These are phyloP conservation scores for Metroxylon sagu DNA, from an alignment of 176 grass and related monocot genomes.

Conservation along the genomic window DNA sequence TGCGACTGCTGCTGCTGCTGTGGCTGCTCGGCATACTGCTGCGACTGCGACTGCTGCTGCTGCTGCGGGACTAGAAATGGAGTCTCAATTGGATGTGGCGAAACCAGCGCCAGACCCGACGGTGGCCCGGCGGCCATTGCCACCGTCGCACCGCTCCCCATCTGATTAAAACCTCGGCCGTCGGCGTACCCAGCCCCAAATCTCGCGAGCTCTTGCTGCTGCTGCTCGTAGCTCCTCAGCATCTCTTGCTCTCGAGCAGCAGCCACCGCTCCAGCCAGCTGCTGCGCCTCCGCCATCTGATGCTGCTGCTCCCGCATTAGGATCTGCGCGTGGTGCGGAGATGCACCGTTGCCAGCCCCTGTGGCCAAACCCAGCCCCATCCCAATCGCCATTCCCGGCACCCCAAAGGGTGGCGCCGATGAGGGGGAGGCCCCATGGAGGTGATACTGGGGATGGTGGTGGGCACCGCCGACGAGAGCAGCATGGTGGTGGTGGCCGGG, in stretches of 20 bases:
- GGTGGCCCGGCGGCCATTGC: not conserved
- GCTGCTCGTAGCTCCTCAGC: conserved; percentile 14
- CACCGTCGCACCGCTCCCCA: not conserved
- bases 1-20: not conserved
- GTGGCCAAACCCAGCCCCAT: conserved; percentile 20
- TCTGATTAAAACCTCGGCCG: not conserved
- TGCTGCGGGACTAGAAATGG: conserved; percentile 3
- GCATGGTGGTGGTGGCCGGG: not conserved
- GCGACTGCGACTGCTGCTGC: not conserved
- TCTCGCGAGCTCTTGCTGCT: conserved; percentile 5
- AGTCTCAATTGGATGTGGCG: conserved; percentile 16
- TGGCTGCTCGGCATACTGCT: conserved; percentile 11
- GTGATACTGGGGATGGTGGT: not conserved
- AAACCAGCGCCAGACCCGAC: not conserved
- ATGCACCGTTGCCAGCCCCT: not conserved
- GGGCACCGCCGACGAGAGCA: not conserved
- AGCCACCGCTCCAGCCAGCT: conserved; percentile 3
- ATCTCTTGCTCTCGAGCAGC: conserved; percentile 34
- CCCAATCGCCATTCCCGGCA: conserved; percentile 11
- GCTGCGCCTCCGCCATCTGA: not conserved
- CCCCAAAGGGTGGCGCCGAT: conserved; percentile 1
- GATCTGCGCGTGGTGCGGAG: conserved; percentile 10
- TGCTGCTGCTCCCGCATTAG: conserved; percentile 6
- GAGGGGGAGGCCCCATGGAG: conserved; percentile 2
- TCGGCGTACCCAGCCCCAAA: conserved; percentile 4